phyloP scores from a whole-genome alignment of 768 basidiomycete species.

The Boletus barrowsii region DNA sequence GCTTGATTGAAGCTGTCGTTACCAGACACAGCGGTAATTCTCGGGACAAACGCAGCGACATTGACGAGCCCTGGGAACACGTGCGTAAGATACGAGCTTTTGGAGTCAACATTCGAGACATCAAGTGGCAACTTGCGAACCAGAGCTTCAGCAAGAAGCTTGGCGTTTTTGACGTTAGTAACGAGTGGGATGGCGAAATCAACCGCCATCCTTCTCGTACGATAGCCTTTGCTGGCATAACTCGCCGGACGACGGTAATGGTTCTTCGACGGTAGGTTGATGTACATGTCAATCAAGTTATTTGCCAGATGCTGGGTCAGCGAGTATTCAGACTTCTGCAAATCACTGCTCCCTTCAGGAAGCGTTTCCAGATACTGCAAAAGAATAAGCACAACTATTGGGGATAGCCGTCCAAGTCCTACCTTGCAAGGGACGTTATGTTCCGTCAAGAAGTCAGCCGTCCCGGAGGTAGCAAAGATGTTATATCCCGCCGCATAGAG shows the following conservation, averaged over 20 bases:
- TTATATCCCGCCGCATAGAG: conserved; percentile 91
- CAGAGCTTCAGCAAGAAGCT: conserved; percentile 90
- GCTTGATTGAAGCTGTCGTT: conserved; percentile 58
- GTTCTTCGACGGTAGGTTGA: conserved; percentile 98
- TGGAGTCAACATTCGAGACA: conserved; percentile 87
- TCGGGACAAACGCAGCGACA: conserved; percentile 82
- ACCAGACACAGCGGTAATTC: conserved; percentile 47
- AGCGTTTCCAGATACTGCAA: conserved; percentile 85
- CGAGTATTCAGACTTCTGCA: conserved; percentile 96
- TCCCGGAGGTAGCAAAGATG: conserved; percentile 96
- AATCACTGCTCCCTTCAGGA: conserved; percentile 64
- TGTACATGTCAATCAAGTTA: conserved; percentile 98
- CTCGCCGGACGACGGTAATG: conserved; percentile 95
- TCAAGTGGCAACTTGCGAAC: conserved; percentile 88
- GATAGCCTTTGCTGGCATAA: conserved; percentile 96
- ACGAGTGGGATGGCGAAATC: conserved; percentile 97
- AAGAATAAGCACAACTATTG: conserved; percentile 1
- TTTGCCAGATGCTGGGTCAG: conserved; percentile 95
- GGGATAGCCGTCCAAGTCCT: conserved; percentile 8
- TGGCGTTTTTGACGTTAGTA: conserved; percentile 98
- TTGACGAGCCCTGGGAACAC: conserved; percentile 92
- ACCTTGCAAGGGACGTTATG: conserved; percentile 97
- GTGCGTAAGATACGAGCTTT: conserved; percentile 88
- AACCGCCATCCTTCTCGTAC: conserved; percentile 96
- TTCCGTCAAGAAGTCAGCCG: conserved; percentile 95